Evolutionary conservation across 139 green algal species (phyloP).

Genomic region (Zygnema cylindricum): DNA sequence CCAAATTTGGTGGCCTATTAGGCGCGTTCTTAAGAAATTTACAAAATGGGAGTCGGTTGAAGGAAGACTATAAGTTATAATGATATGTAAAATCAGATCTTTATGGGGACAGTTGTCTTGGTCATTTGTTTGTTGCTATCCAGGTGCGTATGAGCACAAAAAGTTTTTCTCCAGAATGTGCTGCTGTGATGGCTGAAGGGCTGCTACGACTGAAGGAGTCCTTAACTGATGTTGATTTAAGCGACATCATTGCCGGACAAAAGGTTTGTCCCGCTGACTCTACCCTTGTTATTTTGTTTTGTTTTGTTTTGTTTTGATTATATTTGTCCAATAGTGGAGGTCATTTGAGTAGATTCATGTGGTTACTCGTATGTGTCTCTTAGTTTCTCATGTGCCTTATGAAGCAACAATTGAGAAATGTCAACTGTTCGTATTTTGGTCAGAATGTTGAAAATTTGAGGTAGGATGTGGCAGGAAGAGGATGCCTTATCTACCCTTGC

Average conservation of each 20-base stretch:
- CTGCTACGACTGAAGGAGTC: conserved; percentile 6
- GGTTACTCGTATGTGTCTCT: too few species aligned
- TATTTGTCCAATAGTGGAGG: background rate
- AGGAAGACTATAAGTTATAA: background rate
- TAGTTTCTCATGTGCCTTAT: too few species aligned
- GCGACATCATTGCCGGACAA: conserved; percentile 46
- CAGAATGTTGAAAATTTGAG: background rate
- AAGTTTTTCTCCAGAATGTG: conserved; percentile 13
- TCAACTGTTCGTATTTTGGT: too few species aligned
- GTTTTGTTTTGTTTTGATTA: conserved; percentile 32
- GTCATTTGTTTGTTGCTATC: conserved; percentile 19
- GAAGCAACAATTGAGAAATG: too few species aligned
- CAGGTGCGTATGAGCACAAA: conserved; percentile 41
- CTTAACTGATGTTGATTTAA: conserved; percentile 35
- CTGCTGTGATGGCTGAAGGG: conserved; percentile 15
- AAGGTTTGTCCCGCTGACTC: conserved; percentile 11
- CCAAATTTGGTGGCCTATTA: conserved; percentile 1
- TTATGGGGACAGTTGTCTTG: background rate
- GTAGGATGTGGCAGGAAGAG: conserved; percentile 13
- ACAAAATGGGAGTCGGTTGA: background rate
- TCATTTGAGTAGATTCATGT: too few species aligned
- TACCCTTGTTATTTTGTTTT: conserved; percentile 33
- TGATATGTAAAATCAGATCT: background rate
- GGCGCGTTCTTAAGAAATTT: background rate
- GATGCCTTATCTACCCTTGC: conserved; percentile 33